A percentile compares a stretch with the other conserved stretches of the same genome.
Evolutionary conservation across 495 filamentous ascomycete genomes (phyloP).

Genomic region (Hypoxylon lienhwacheense): DNA sequence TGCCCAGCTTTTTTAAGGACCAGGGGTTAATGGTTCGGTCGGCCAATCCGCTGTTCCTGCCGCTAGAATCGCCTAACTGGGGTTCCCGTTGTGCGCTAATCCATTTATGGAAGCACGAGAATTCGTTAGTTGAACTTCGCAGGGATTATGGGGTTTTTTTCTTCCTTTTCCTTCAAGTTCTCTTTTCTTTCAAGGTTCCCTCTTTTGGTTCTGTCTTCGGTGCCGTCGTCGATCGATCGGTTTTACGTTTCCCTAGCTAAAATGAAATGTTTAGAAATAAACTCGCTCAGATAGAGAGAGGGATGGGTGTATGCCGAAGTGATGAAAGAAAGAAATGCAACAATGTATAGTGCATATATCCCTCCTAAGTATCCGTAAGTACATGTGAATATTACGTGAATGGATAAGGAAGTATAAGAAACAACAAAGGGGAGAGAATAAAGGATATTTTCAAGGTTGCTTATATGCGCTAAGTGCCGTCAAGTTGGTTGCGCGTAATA

Average conservation of each 20-base stretch:
- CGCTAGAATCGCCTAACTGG: conserved; percentile 22
- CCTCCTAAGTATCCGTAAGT: conserved; percentile 3
- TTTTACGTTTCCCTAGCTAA: conserved; percentile 18
- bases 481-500: conserved; percentile 1
- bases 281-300: not conserved
- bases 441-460: conserved; percentile 6
- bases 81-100: conserved; percentile 24
- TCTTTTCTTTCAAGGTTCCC: too few relatives aligned
- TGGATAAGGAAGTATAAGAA: not conserved
- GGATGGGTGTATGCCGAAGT: not conserved
- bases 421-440: too few relatives aligned
- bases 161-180: too few relatives aligned
- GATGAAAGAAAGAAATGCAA: conserved; percentile 13
- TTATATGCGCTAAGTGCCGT: too few relatives aligned
- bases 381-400: too few relatives aligned
- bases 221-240: conserved; percentile 10
- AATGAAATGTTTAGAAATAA: not conserved
- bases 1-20: conserved; percentile 26
- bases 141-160: conserved; percentile 14
- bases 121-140: conserved; percentile 16
- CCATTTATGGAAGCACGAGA: conserved; percentile 17
- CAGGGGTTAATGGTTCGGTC: conserved; percentile 23
- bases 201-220: conserved; percentile 5
- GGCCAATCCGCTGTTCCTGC: conserved; percentile 25
- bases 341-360: too few relatives aligned